Conservation (phyloP, 805 yeast genomes). For the Candida awuae region DNA sequence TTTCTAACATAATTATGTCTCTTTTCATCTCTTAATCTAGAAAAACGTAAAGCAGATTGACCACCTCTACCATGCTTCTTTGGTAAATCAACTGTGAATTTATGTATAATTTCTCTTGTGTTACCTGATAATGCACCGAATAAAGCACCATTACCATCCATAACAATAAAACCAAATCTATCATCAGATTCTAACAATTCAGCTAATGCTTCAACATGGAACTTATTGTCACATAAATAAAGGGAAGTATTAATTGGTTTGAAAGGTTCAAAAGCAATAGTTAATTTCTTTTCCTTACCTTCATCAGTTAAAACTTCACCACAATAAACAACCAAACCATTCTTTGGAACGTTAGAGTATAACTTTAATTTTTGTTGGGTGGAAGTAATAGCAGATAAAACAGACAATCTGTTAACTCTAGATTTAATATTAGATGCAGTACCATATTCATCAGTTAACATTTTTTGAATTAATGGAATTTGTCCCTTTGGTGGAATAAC, state of each 20-base stretch:
- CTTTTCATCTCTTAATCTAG: conserved; percentile 97
- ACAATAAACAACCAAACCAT: conserved; percentile 94
- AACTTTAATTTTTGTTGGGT: conserved; percentile 94
- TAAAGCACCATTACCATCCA: conserved; percentile 99
- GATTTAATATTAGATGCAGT: conserved; percentile 98
- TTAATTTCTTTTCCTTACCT: conserved; percentile 94
- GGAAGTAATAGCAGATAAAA: conserved; percentile 92
- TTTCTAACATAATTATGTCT: conserved; percentile 98
- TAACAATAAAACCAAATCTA: conserved; percentile 92
- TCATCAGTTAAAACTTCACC: conserved; percentile 97
- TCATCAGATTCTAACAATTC: conserved; percentile 94
- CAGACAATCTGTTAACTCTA: conserved; percentile 93
- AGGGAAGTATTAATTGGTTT: conserved; percentile 97
- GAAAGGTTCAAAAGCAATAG: conserved; percentile 97
- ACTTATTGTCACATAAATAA: conserved; percentile 94
- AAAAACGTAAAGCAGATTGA: conserved; percentile 98
- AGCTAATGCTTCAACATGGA: conserved; percentile 93
- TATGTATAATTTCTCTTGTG: conserved; percentile 92
- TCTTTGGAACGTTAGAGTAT: conserved; percentile 83
- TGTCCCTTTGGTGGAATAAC: conserved; percentile 95
- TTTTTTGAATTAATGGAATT: conserved; percentile 76
- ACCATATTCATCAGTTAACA: conserved; percentile 97
- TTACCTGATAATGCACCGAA: conserved; percentile 95
- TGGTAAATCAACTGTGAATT: conserved; percentile 95
- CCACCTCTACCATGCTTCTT: conserved; percentile 99